Base-by-base conservation (phyloP, 306 rosid genomes). In the Cajanus cajan region DNA sequence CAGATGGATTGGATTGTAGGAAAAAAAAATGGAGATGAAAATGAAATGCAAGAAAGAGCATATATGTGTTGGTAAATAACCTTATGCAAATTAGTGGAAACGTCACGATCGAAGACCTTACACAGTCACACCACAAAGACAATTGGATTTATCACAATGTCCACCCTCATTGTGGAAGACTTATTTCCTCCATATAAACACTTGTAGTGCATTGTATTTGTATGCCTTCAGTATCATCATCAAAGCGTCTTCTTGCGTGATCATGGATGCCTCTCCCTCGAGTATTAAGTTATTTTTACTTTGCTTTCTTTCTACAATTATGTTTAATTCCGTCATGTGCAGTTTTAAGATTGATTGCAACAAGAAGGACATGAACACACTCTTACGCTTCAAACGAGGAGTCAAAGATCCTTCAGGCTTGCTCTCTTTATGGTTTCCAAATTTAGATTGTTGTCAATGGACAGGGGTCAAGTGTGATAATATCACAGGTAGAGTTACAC, bases 371-470 rank as follows among this genome's bases (percentile, higher is more conserved):
- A n/a, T 15, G 76, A 34, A 9, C 21, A 21, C 28, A 25, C 54
- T 72, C 10, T 37, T 71, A 11, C 36, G 14, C 68, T 72, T 79
- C 55, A 72, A 63, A 11, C 11, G 21, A 59, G 73, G 55, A 36
- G 57, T 61, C 19, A 51, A 0, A 28, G 68, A 72, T 40, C 44
- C 83, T 11, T 72, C 83, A 0, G 19, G 19, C 1, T 0, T 48
- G 36, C 28, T 80, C 9, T 63, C 50, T 14, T 48, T 50, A 8
- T 72, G 79, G 59, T 8, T 21, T 7, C 13, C 48, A 4, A 3
- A 15, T 4, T 2, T 14, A 34, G 72, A 79, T 71, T 79, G 83
- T 8, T 69, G 71, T 33, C 13, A 9, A 0, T 69, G 82, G 77
- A 22, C 0, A 4, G 77, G 71, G 45, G 54, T 79, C 8, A 8